phyloP scores from a whole-genome alignment of 495 filamentous ascomycete species.

The Aspergillus wentii region DNA sequence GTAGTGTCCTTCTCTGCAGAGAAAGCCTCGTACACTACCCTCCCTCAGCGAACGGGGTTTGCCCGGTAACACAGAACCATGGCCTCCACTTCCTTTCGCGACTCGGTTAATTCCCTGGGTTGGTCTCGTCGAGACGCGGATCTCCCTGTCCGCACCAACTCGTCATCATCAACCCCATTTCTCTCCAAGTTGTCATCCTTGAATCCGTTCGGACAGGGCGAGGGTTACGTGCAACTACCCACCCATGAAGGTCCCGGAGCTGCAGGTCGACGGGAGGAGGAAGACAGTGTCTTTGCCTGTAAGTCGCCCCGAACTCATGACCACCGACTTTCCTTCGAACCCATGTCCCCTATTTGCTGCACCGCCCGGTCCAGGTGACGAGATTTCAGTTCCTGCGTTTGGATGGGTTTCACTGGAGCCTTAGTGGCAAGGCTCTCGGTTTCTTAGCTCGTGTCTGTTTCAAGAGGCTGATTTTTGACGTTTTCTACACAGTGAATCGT shows the following conservation, averaged over 20 bases:
- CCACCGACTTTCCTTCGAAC: slow-evolving; percentile 7
- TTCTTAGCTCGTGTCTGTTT: too few relatives aligned
- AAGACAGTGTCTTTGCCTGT: slow-evolving; percentile 94
- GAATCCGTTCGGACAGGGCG: slow-evolving; percentile 80
- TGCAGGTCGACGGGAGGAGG: slow-evolving; percentile 80
- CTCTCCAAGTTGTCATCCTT: slow-evolving; percentile 75
- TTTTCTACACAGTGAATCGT: slow-evolving; percentile 68
- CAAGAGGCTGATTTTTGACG: slow-evolving; percentile 11
- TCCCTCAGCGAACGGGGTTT: slow-evolving; percentile 7
- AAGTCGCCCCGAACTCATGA: slow-evolving; percentile 50
- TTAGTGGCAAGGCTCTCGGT: background rate
- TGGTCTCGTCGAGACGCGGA: slow-evolving; percentile 88
- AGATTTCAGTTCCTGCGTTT: slow-evolving; percentile 36
- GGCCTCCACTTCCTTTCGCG: slow-evolving; percentile 86
- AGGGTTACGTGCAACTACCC: slow-evolving; percentile 86
- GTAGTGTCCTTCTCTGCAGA: slow-evolving; percentile 20
- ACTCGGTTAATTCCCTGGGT: slow-evolving; percentile 90
- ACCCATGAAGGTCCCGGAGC: slow-evolving; percentile 80
- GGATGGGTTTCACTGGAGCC: slow-evolving; percentile 21
- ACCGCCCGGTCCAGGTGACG: slow-evolving; percentile 32
- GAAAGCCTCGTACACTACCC: slow-evolving; percentile 13
- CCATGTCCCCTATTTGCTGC: slow-evolving; percentile 15
- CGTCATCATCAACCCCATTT: slow-evolving; percentile 61
- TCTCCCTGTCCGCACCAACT: slow-evolving; percentile 73
- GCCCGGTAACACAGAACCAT: too few relatives aligned